Conservation (phyloP, 2,329 filamentous ascomycete species). For the Diplocarpon mali region DNA sequence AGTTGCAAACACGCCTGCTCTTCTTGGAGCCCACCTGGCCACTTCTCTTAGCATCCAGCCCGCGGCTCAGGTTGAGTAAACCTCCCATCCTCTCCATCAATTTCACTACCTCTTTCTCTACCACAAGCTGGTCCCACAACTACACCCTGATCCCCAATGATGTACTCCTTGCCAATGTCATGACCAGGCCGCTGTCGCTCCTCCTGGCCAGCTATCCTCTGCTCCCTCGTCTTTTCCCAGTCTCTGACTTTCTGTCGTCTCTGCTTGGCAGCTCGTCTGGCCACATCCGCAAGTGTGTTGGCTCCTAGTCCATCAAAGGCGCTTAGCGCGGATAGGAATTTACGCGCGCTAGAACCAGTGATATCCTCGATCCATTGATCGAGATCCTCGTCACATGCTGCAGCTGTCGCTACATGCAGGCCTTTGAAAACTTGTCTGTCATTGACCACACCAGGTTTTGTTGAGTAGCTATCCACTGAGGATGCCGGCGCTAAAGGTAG, state of each 20-base stretch:
- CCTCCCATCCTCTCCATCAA: too few relatives aligned
- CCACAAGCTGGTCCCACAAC: not conserved
- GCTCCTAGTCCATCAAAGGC: conserved; percentile 36
- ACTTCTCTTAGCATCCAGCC: too few relatives aligned
- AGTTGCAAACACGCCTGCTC: too few relatives aligned
- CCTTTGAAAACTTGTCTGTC: conserved; percentile 44
- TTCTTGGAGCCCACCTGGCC: too few relatives aligned
- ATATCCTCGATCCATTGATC: conserved; percentile 40
- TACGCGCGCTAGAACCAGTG: conserved; percentile 42
- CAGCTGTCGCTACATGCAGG: conserved; percentile 43
- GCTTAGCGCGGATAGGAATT: conserved; percentile 43
- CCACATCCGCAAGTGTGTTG: conserved; percentile 17
- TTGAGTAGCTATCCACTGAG: conserved; percentile 2
- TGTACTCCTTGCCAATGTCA: conserved; percentile 1
- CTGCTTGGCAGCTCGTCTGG: conserved; percentile 17
- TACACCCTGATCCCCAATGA: conserved; percentile 6
- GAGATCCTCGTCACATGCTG: conserved; percentile 43
- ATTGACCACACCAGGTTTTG: conserved; percentile 26
- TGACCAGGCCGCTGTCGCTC: not conserved
- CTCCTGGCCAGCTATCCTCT: conserved; percentile 6
- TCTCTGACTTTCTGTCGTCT: conserved; percentile 12
- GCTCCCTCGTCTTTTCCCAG: conserved; percentile 13
- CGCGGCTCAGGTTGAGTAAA: too few relatives aligned
- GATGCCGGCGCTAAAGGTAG: not conserved
- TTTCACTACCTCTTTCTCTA: not conserved